Base-by-base conservation (phyloP, 192 early-diverging fungal genomes). In the Irineochytrium annulatum region DNA sequence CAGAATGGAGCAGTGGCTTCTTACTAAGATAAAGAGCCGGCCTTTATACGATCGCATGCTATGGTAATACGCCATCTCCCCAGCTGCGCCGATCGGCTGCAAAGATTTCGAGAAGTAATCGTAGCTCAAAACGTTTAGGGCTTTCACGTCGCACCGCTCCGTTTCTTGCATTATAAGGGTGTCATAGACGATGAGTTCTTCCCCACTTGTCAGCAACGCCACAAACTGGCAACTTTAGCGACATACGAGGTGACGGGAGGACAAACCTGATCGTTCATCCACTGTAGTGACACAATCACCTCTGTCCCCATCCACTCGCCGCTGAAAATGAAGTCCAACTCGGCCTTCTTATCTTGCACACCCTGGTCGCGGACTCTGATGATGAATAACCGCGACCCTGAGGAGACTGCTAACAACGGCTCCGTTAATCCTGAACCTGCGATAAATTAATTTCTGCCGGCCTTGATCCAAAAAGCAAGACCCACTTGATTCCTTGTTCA, bases 21-120 rank as follows among this genome's bases (percentile, higher is more conserved):
- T 16, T 54, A 75, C 74, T 65, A 76, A 51, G 39, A 76, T 55
- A 54, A 76, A 76, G 28, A 76, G 33, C 3, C 67, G 60, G 11
- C 74, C 74, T 57, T 70, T 71, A 43, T 60, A 76, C n/a, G 44
- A 26, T 27, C 52, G 31, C 14, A 69, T 63, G 41, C 64, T 76
- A 8, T 46, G 51, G 8, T 58, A 61, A 52, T 70, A 74, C n/a
- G 67, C 57, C 65, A 61, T 62, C 34, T 71, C 59, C 2, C 55
- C 37, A 46, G 31, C 55, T n/a, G 72, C 31, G 16, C 59, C 52
- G 6, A 57, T 43, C 5, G 14, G 24, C 33, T 54, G 26, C 4
- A 71, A 35, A 1, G 51, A 17, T 54, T 61, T 39, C 1, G 58
- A 59, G 46, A 60, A 70, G 22, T 31, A 52, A 44, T 72, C 64